Percentiles rank a stretch among this genome's conserved stretches.
These are phyloP conservation scores for Gamarada debralockiae DNA, from an alignment of 495 filamentous ascomycete genomes.

Conservation along the genomic window DNA sequence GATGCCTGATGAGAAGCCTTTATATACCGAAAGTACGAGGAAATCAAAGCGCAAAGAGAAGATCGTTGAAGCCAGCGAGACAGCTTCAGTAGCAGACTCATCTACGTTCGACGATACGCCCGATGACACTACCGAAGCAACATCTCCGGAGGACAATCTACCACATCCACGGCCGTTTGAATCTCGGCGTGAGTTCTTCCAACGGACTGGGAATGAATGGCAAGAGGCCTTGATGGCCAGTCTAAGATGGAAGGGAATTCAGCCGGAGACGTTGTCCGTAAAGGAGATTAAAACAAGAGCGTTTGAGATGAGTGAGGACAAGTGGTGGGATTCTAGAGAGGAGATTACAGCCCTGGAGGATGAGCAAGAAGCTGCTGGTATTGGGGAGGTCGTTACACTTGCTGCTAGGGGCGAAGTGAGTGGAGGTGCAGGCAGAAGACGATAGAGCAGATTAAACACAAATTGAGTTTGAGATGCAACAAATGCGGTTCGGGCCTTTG, in stretches of 20 bases:
- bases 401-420: constrained; percentile 59
- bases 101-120: constrained; percentile 41
- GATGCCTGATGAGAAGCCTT: constrained; percentile 61
- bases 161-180: constrained; percentile 85
- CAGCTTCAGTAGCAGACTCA: constrained; percentile 23
- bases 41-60: constrained; percentile 46
- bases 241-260: constrained; percentile 53
- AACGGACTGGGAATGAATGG: constrained; percentile 83
- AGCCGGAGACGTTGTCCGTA: constrained; percentile 60
- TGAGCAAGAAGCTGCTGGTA: constrained; percentile 93
- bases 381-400: constrained; percentile 89
- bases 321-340: constrained; percentile 98
- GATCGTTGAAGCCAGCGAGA: constrained; percentile 30
- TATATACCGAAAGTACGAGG: constrained; percentile 26
- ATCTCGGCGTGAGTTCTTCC: constrained; percentile 86
- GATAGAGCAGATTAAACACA: no score
- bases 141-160: constrained; percentile 51
- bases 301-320: constrained; percentile 86
- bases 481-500: no score
- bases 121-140: constrained; percentile 39
- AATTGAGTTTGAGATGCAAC: no score
- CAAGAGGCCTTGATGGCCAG: constrained; percentile 75
- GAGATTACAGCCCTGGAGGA: constrained; percentile 91
- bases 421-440: constrained; percentile 51
- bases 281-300: constrained; percentile 91